Percentiles rank a stretch among this genome's conserved stretches.
Evolutionary conservation across 495 filamentous ascomycete species (phyloP).

Genomic region (Rusavskia elegans): DNA sequence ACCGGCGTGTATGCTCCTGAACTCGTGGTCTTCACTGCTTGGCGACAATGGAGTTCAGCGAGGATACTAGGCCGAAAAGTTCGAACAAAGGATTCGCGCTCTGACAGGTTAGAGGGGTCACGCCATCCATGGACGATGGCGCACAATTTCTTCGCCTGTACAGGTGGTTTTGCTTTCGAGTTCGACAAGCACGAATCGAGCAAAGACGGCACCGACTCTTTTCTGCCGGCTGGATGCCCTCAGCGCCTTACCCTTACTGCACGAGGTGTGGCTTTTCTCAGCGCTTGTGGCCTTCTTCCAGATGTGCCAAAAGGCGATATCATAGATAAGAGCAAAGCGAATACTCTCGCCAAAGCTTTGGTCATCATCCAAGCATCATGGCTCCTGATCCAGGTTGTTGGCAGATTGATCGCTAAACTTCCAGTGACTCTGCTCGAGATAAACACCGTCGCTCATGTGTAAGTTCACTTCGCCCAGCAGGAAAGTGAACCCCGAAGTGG

Average conservation of each 20-base stretch:
- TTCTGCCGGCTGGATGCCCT: not conserved
- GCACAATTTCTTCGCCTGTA: not conserved
- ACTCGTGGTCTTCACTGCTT: conserved; percentile 11
- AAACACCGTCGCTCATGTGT: conserved; percentile 9
- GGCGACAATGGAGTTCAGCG: conserved; percentile 1
- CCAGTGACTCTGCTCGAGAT: conserved; percentile 10
- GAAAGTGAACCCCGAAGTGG: no score
- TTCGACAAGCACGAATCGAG: not conserved
- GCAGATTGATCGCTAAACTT: not conserved
- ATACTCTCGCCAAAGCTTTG: conserved; percentile 9
- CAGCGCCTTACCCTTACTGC: not conserved
- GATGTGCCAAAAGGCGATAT: conserved; percentile 1
- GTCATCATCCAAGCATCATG: conserved; percentile 10
- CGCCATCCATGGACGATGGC: not conserved
- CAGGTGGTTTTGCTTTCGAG: not conserved
- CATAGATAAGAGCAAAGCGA: conserved; percentile 13
- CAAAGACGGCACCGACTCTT: not conserved
- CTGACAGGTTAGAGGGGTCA: not conserved
- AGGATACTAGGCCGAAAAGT: not conserved
- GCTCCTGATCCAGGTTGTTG: conserved; percentile 10
- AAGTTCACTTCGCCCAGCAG: not conserved
- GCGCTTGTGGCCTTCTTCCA: conserved; percentile 3
- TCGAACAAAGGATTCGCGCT: not conserved
- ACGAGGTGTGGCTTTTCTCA: conserved; percentile 3
- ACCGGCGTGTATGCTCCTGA: conserved; percentile 19